phyloP scores from a whole-genome alignment of 2,329 filamentous ascomycete species.

The Neurospora sp. region DNA sequence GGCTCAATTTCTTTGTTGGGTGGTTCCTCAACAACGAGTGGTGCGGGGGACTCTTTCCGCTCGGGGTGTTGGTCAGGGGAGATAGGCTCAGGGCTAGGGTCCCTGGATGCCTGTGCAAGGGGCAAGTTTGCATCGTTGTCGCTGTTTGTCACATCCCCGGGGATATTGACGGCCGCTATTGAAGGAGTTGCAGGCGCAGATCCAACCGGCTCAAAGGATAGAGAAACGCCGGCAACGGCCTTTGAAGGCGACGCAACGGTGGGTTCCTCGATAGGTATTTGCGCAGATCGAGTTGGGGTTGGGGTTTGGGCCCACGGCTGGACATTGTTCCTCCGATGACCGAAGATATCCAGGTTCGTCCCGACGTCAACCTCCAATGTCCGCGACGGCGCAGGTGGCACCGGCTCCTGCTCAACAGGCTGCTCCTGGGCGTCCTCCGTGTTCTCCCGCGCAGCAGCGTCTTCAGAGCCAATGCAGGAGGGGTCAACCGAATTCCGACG shows the following conservation, averaged over 20 bases:
- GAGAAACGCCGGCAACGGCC: neutral
- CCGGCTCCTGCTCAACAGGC: neutral
- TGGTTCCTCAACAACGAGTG: neutral
- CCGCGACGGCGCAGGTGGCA: neutral
- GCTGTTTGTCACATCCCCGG: slow-evolving; percentile 1
- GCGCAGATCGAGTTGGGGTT: neutral
- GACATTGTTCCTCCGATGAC: slow-evolving; percentile 6
- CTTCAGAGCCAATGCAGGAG: slow-evolving; percentile 3
- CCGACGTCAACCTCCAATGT: slow-evolving; percentile 23
- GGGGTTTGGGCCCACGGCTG: neutral
- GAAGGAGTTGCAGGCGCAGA: neutral
- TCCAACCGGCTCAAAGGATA: neutral
- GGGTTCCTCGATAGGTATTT: neutral
- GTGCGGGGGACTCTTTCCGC: neutral
- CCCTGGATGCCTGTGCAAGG: slow-evolving; percentile 12
- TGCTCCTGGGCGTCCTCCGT: neutral
- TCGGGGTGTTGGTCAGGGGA: neutral
- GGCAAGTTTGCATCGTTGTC: neutral
- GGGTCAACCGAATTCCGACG: slow-evolving; percentile 18
- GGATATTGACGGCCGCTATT: neutral
- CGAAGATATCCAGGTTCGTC: slow-evolving; percentile 26
- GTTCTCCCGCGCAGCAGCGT: neutral
- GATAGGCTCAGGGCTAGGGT: neutral
- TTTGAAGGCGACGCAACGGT: neutral
- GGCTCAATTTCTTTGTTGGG: neutral